phyloP scores from a whole-genome alignment of 1,284 basidiomycete genomes.

The Lentinula novae-zelandiae region DNA sequence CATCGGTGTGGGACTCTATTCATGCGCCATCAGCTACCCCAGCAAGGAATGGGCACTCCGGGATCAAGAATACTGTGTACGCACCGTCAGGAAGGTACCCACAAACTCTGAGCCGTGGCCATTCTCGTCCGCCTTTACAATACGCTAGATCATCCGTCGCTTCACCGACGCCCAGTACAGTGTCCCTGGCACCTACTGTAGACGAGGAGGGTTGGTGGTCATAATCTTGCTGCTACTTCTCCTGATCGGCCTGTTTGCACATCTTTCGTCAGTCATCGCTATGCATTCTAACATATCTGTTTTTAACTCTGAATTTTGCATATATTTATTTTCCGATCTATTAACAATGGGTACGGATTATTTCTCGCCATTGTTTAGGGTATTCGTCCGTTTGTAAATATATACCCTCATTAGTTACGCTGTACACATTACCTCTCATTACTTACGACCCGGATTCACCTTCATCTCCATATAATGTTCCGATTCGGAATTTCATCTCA shows the following conservation, averaged over 20 bases:
- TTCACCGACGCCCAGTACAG: constrained; percentile 71
- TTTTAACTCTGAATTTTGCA: not conserved
- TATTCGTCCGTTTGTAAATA: not conserved
- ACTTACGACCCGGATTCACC: not conserved
- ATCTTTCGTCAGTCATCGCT: not conserved
- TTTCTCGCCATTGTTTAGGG: not conserved
- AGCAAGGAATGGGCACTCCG: not conserved
- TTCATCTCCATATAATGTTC: too few relatives aligned
- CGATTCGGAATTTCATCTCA: too few relatives aligned
- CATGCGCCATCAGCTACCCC: constrained; percentile 50
- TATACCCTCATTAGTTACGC: constrained; percentile 5
- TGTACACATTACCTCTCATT: not conserved
- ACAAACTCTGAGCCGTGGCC: constrained; percentile 30
- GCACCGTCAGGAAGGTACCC: constrained; percentile 33
- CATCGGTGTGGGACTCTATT: constrained; percentile 72
- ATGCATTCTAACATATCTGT: not conserved
- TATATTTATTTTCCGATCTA: not conserved
- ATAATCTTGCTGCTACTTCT: constrained; percentile 26
- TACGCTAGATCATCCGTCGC: constrained; percentile 26
- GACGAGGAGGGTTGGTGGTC: constrained; percentile 76
- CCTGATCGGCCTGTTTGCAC: not conserved
- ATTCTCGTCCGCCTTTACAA: constrained; percentile 21
- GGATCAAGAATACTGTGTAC: constrained; percentile 20
- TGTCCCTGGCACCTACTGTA: constrained; percentile 65
- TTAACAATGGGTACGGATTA: not conserved